Conservation (phyloP, 305 asterid genomes). For the Ruellia speciosa region DNA sequence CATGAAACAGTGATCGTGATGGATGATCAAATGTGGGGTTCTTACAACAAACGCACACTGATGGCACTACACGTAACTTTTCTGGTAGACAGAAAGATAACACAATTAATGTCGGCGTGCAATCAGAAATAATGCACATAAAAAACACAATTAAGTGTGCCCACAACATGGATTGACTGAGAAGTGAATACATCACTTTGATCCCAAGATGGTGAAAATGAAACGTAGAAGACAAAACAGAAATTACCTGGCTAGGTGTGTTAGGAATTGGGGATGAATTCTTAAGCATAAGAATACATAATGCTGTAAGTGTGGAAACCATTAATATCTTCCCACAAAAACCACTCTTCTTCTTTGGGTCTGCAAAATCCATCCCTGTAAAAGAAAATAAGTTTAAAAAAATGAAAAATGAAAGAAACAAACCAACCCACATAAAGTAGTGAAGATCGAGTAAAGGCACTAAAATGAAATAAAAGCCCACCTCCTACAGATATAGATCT, state of each 20-base stretch:
- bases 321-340: conserved; percentile 53
- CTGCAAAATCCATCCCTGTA: conserved; percentile 78
- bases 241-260: conserved; percentile 61
- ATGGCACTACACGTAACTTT: too few relatives aligned
- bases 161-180: background rate
- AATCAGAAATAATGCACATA: background rate
- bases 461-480: conserved; percentile 22
- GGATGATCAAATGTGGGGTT: too few relatives aligned
- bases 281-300: conserved; percentile 86
- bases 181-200: background rate
- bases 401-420: background rate
- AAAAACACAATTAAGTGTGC: background rate
- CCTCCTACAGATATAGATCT: conserved; percentile 89
- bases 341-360: conserved; percentile 79
- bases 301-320: conserved; percentile 67
- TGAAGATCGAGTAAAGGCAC: background rate
- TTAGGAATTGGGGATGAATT: conserved; percentile 57
- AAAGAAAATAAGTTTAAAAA: conserved; percentile 5
- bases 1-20: too few relatives aligned
- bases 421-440: background rate
- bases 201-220: background rate
- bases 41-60: too few relatives aligned
- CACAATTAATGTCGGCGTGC: background rate
- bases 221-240: background rate
- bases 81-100: background rate